phyloP scores from a whole-genome alignment of 345 rosid genomes.

The Combretum micranthum region DNA sequence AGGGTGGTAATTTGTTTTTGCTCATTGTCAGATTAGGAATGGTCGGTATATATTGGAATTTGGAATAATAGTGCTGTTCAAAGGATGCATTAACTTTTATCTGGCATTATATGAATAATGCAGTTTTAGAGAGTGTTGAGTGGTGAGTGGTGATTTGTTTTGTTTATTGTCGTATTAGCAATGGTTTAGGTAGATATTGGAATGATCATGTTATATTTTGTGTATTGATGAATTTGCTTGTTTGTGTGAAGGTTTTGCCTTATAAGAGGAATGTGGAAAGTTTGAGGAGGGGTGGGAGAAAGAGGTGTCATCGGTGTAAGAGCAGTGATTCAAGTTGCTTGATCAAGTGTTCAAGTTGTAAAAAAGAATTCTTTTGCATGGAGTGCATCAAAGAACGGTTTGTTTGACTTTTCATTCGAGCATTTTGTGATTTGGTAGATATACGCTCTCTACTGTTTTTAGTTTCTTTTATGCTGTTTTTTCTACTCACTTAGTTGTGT shows the following conservation, averaged over 20 bases:
- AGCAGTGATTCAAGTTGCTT: slow-evolving; percentile 40
- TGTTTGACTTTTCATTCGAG: slow-evolving; percentile 10
- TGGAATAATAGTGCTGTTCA: too few species aligned
- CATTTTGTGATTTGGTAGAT: slow-evolving; percentile 1
- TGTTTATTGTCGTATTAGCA: too few species aligned
- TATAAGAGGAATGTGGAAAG: slow-evolving; percentile 43
- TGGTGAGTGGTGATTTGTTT: too few species aligned
- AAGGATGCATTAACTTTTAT: background rate
- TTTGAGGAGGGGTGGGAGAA: slow-evolving; percentile 54
- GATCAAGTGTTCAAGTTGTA: slow-evolving; percentile 67
- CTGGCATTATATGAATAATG: background rate
- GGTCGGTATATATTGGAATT: too few species aligned
- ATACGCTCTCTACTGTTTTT: background rate
- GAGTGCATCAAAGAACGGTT: slow-evolving; percentile 70
- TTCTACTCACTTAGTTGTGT: background rate
- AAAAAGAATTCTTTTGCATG: slow-evolving; percentile 57
- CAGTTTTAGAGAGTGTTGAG: too few species aligned
- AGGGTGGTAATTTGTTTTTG: too few species aligned
- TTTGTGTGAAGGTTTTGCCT: slow-evolving; percentile 43
- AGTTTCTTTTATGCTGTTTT: background rate
- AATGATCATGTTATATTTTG: background rate
- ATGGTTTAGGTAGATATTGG: slow-evolving; percentile 4
- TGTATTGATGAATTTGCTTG: slow-evolving; percentile 2
- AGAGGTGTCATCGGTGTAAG: slow-evolving; percentile 87
- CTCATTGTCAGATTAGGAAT: too few species aligned